Percentiles rank a stretch among this genome's conserved stretches.
Evolutionary conservation across 306 rosid species (phyloP).

Genomic region (Pterocarpus macrocarpus): DNA sequence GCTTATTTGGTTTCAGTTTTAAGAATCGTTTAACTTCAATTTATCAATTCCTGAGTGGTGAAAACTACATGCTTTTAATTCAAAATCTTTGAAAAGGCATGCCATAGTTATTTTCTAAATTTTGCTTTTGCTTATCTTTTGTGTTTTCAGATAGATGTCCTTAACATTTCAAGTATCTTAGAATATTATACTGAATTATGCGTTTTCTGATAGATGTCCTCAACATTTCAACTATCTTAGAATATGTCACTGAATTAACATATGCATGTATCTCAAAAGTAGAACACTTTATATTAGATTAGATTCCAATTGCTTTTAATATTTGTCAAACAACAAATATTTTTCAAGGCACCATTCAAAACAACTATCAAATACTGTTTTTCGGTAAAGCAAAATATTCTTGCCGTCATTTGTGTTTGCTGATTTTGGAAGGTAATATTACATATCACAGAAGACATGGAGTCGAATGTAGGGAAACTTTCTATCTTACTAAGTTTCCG

Average conservation of each 20-base stretch:
- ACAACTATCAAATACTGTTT: slow-evolving; percentile 1
- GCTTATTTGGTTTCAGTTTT: too few relatives aligned
- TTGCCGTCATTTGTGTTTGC: slow-evolving; percentile 14
- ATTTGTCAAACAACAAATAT: slow-evolving; percentile 25
- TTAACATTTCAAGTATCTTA: too few relatives aligned
- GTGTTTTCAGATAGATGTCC: too few relatives aligned
- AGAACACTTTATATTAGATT: neutral
- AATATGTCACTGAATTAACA: slow-evolving; percentile 1
- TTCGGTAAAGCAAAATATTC: neutral
- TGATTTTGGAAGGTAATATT: slow-evolving; percentile 12
- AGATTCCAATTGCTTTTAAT: slow-evolving; percentile 38
- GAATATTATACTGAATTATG: too few relatives aligned
- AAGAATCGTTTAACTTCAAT: too few relatives aligned
- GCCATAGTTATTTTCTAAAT: too few relatives aligned
- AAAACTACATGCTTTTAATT: too few relatives aligned
- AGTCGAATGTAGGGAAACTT: neutral
- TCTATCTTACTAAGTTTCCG: neutral
- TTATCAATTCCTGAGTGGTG: too few relatives aligned
- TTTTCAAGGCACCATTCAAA: slow-evolving; percentile 25
- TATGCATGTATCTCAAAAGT: neutral
- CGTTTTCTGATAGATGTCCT: neutral
- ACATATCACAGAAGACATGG: neutral
- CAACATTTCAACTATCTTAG: neutral
- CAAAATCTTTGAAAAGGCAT: too few relatives aligned
- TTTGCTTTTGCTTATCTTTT: neutral